These are phyloP conservation scores for Ceratocystis harringtonii DNA, from an alignment of 2,329 filamentous ascomycete species.

Conservation along the genomic window DNA sequence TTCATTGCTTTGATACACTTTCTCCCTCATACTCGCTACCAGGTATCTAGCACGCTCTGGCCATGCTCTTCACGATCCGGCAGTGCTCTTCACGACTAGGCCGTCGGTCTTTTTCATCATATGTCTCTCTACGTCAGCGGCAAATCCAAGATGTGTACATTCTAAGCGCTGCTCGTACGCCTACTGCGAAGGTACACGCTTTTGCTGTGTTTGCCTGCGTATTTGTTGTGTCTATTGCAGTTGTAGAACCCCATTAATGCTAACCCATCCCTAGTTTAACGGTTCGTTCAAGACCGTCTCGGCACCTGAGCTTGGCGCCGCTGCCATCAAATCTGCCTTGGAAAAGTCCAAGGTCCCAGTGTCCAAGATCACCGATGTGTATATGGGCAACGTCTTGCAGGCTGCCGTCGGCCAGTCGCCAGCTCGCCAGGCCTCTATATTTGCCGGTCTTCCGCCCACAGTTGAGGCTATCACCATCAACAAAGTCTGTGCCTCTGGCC, in stretches of 20 bases:
- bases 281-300: slow-evolving; percentile 71
- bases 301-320: slow-evolving; percentile 76
- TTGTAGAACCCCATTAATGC: background rate
- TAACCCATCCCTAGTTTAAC: slow-evolving; percentile 55
- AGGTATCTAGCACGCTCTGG: background rate
- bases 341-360: slow-evolving; percentile 71
- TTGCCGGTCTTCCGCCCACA: slow-evolving; percentile 66
- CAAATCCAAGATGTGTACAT: slow-evolving; percentile 90
- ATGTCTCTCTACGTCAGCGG: slow-evolving; percentile 35
- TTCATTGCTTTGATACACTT: background rate
- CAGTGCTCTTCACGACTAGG: background rate
- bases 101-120: slow-evolving; percentile 30
- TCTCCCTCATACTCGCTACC: background rate
- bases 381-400: slow-evolving; percentile 93
- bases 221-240: background rate
- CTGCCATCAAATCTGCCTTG: slow-evolving; percentile 81
- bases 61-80: background rate
- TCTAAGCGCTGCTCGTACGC: slow-evolving; percentile 74
- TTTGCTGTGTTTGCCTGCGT: background rate
- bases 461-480: slow-evolving; percentile 89
- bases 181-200: slow-evolving; percentile 59
- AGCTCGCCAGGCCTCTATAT: slow-evolving; percentile 77
- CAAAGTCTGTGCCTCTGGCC: slow-evolving; percentile 91
- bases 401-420: slow-evolving; percentile 76
- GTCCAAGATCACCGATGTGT: slow-evolving; percentile 75